These are phyloP conservation scores for Paramyrothecium sp. DNA, from an alignment of 2,329 filamentous ascomycete genomes.

Conservation along the genomic window DNA sequence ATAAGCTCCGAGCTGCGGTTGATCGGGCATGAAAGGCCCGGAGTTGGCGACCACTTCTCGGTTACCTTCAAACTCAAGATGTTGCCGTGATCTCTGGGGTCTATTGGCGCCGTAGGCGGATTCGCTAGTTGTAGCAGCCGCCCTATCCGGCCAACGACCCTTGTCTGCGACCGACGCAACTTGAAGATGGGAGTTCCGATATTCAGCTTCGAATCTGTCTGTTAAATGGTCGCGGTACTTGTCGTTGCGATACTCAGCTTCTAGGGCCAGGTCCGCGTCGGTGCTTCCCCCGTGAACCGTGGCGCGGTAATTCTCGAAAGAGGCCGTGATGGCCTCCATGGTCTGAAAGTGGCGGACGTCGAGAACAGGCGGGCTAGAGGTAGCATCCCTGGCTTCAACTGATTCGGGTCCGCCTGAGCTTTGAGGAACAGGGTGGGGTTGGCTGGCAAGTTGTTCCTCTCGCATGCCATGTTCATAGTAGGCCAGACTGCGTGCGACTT, in stretches of 20 bases:
- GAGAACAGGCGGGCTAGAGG: not conserved
- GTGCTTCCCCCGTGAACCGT: not conserved
- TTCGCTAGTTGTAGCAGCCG: not conserved
- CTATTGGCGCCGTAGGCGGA: not conserved
- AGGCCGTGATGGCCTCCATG: not conserved
- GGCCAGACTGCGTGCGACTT: not conserved
- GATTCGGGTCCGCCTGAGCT: not conserved
- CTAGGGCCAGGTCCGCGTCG: not conserved
- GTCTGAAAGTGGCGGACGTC: conserved; percentile 1
- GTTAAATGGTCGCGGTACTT: not conserved
- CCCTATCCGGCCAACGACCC: not conserved
- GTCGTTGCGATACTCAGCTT: not conserved
- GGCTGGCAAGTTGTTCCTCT: not conserved
- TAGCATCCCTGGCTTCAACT: not conserved
- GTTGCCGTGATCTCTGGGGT: not conserved
- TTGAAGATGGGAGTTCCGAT: not conserved
- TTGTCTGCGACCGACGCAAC: not conserved
- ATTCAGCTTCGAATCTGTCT: not conserved
- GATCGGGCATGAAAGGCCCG: not conserved
- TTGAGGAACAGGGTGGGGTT: not conserved
- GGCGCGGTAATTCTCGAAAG: not conserved
- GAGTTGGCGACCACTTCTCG: not conserved
- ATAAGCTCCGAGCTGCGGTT: not conserved
- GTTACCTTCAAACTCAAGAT: not conserved
- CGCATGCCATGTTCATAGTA: not conserved